Conservation (phyloP, 768 basidiomycete genomes). For the Lentinula raphanica region DNA sequence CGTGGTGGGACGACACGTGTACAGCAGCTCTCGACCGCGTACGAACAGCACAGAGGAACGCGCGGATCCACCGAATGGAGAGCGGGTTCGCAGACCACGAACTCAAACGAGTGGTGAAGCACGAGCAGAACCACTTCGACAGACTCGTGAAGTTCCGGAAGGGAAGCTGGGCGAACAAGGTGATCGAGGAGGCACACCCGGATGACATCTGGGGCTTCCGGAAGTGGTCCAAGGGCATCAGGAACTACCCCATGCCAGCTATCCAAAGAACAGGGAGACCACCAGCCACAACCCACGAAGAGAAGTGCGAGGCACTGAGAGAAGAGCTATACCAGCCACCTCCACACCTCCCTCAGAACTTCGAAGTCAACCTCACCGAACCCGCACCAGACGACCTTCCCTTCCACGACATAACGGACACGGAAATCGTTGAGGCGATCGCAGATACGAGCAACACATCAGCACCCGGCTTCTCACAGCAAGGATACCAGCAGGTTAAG, state of each 20-base stretch:
- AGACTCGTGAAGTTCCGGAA: conserved; percentile 15
- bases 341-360: not conserved
- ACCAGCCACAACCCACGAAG: not conserved
- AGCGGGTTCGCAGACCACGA: not conserved
- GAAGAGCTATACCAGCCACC: not conserved
- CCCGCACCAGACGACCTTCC: conserved; percentile 10
- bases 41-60: conserved; percentile 3
- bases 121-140: conserved; percentile 14
- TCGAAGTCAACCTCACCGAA: not conserved
- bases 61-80: not conserved
- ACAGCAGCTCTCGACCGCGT: conserved; percentile 6
- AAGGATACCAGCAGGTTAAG: conserved; percentile 16
- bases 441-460: conserved; percentile 14
- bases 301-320: not conserved
- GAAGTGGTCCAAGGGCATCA: conserved; percentile 17
- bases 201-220: conserved; percentile 20
- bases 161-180: conserved; percentile 15
- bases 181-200: conserved; percentile 12
- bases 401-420: conserved; percentile 11
- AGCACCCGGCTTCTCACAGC: conserved; percentile 20
- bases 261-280: conserved; percentile 12
- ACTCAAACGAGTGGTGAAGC: not conserved
- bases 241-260: conserved; percentile 22
- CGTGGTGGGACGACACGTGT: conserved; percentile 20
- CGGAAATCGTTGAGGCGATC: conserved; percentile 19